Evolutionary conservation across 2,329 filamentous ascomycete genomes (phyloP).

Genomic region (Ophiocordyceps camponoti-leonardi): DNA sequence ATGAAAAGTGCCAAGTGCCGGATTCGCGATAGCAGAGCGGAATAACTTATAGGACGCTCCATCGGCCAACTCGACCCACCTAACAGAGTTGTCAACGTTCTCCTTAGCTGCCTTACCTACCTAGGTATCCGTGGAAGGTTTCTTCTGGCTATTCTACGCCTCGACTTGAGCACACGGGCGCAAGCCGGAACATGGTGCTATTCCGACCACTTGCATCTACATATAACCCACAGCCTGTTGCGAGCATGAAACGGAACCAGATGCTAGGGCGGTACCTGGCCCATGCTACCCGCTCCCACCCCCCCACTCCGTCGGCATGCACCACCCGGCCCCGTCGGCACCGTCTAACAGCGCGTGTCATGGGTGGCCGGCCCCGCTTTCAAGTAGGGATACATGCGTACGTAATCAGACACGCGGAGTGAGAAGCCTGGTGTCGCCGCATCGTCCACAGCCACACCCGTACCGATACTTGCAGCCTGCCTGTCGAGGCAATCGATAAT

Average conservation of each 20-base stretch:
- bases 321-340: background rate
- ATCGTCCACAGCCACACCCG: too few species aligned
- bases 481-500: too few species aligned
- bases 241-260: background rate
- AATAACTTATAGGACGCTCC: background rate
- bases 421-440: too few species aligned
- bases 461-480: too few species aligned
- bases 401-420: background rate
- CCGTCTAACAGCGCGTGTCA: background rate
- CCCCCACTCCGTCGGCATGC: background rate
- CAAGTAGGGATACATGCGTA: background rate
- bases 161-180: too few species aligned
- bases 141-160: too few species aligned
- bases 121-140: too few species aligned
- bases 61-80: background rate
- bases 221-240: too few species aligned
- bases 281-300: background rate
- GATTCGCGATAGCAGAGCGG: background rate
- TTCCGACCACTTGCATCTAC: too few species aligned
- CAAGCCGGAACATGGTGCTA: too few species aligned
- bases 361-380: background rate
- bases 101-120: too few species aligned
- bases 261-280: background rate
- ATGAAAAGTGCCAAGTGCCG: background rate
- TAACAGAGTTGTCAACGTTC: background rate